Base-by-base conservation (phyloP, 345 rosid genomes). In the Euclidium syriacum region DNA sequence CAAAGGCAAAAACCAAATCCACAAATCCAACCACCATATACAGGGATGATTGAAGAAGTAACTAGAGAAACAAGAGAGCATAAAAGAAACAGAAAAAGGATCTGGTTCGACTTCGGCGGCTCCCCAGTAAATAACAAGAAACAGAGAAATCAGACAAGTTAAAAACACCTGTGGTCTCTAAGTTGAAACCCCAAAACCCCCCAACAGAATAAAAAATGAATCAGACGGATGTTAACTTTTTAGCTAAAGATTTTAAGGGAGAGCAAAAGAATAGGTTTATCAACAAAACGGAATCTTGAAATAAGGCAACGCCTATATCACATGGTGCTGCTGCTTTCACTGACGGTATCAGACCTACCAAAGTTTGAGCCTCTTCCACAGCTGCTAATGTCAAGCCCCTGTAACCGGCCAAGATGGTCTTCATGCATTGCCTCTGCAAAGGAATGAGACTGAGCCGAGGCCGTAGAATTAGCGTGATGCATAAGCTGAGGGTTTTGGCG, bases 321-420 rank as follows among this genome's bases (percentile, higher is more conserved):
- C 68, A 77, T 78, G 22, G 88, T 83, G 60, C 81, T 85, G 77
- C 84, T 82, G 79, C 91, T 82, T 81, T 87, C 95, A 69, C 86
- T 77, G 7, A 84, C 86, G 27, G 89, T 79, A 38, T 71, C 75
- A 83, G 83, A 75, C 83, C 90, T 77, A 82, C 95, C 85, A 32
- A 76, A 50, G 54, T 73, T 75, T 15, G 85, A 62, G 66, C 80
- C 81, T 77, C 85, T 79, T 30, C 77, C 78, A 68, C 83, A 81
- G 52, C 81, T 77, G 59, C 82, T 72, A 75, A 87, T 87, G 74
- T 89, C 95, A 34, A 89, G 90, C 57, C 90, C 96, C 75, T 87
- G 94, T 75, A 89, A 70, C 60, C 81, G 80, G 52, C 83, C 81
- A 19, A 87, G 87, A 38, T 74, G 83, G 62, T 92, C 88, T 57